These are phyloP conservation scores for Leccinellum luteum DNA, from an alignment of 768 basidiomycete genomes.

Conservation along the genomic window DNA sequence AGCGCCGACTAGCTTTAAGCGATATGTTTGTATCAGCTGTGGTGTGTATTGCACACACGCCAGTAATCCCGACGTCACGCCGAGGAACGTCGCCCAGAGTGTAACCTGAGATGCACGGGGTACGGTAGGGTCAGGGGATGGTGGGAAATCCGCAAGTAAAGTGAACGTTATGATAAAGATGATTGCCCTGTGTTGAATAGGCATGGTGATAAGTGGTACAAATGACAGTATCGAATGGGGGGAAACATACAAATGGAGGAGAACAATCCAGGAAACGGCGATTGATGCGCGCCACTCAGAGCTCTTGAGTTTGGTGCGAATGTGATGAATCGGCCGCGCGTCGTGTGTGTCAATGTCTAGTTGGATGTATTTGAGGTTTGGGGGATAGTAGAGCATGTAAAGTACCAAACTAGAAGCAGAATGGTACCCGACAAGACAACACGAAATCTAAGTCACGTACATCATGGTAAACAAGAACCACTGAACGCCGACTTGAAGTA, in stretches of 20 bases:
- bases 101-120: slow-evolving; percentile 39
- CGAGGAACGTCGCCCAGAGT: slow-evolving; percentile 85
- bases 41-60: slow-evolving; percentile 87
- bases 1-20: slow-evolving; percentile 80
- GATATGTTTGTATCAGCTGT: slow-evolving; percentile 80
- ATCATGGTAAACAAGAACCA: slow-evolving; percentile 84
- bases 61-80: slow-evolving; percentile 73
- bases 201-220: not conserved
- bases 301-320: slow-evolving; percentile 52
- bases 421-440: not conserved
- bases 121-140: slow-evolving; percentile 33
- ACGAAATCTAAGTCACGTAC: slow-evolving; percentile 44
- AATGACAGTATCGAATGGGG: not conserved
- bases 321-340: slow-evolving; percentile 37
- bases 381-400: slow-evolving; percentile 90
- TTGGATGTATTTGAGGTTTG: slow-evolving; percentile 69
- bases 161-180: slow-evolving; percentile 59
- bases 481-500: slow-evolving; percentile 77
- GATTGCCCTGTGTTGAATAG: slow-evolving; percentile 30
- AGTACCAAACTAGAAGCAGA: slow-evolving; percentile 64
- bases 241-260: slow-evolving; percentile 68
- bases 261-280: slow-evolving; percentile 66
- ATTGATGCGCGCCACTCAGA: slow-evolving; percentile 80
- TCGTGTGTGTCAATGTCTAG: slow-evolving; percentile 43
- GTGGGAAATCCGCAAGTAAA: slow-evolving; percentile 48